A percentile compares a stretch with the other conserved stretches of the same genome.
Conservation (phyloP, 2,329 filamentous ascomycete genomes). For the Huntiella abstrusa region DNA sequence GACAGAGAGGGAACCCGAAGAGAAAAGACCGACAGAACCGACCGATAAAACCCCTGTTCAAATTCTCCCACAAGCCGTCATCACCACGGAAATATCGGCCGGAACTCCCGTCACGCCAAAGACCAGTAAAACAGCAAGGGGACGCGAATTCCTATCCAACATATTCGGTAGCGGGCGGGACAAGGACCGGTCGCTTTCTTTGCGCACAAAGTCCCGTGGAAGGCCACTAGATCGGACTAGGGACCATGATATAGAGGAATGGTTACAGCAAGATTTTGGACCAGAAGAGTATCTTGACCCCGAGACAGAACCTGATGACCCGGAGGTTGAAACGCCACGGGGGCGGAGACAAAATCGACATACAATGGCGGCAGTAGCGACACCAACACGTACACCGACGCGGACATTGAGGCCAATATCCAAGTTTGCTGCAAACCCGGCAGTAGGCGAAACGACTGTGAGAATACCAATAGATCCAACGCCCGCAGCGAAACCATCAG, state of each 20-base stretch:
- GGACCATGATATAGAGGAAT: background rate
- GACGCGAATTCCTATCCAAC: conserved; percentile 7
- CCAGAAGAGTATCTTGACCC: background rate
- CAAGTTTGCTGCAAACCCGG: no score
- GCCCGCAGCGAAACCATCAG: no score
- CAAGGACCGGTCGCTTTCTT: background rate
- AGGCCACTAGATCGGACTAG: background rate
- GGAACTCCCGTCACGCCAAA: background rate
- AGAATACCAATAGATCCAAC: no score
- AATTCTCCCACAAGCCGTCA: background rate
- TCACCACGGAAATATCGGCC: background rate
- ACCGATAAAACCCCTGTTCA: background rate
- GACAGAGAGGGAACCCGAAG: no score
- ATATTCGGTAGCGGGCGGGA: conserved; percentile 7
- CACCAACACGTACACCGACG: background rate
- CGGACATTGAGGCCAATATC: background rate
- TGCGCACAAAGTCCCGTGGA: conserved; percentile 1
- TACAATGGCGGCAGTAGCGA: background rate
- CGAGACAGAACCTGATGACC: background rate
- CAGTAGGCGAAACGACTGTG: no score
- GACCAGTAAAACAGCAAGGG: background rate
- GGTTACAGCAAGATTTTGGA: background rate
- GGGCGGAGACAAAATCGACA: background rate
- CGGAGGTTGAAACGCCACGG: background rate
- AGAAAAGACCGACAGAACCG: background rate